Conservation (phyloP, 345 rosid genomes). For the Anastatica hierochuntica region DNA sequence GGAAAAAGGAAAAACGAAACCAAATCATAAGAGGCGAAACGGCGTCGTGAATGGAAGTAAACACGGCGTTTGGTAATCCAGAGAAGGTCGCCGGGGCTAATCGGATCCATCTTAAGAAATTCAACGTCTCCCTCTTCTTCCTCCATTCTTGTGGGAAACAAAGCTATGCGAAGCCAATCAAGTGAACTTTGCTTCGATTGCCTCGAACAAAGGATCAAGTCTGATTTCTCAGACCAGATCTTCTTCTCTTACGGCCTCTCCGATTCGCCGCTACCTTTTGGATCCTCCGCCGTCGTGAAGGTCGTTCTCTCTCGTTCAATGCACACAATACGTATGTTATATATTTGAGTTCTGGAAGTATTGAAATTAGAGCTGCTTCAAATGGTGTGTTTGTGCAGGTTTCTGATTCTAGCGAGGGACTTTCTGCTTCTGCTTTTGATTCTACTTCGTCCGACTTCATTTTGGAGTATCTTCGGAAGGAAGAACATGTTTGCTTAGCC, state of each 20-base stretch:
- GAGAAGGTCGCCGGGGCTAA: no score
- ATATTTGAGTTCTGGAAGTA: background rate
- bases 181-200: constrained; percentile 47
- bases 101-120: background rate
- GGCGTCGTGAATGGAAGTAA: no score
- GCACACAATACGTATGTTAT: background rate
- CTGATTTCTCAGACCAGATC: constrained; percentile 60
- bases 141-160: constrained; percentile 5
- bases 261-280: constrained; percentile 60
- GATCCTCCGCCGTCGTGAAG: constrained; percentile 71
- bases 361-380: constrained; percentile 4
- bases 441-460: constrained; percentile 37
- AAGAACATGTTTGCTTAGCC: constrained; percentile 40
- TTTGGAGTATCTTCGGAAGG: constrained; percentile 39
- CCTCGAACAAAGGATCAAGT: constrained; percentile 50
- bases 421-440: constrained; percentile 24
- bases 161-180: constrained; percentile 15
- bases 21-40: no score
- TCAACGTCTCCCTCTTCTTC: background rate
- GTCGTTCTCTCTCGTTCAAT: constrained; percentile 17
- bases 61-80: no score
- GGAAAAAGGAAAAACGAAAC: no score
- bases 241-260: constrained; percentile 57
- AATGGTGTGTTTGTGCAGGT: constrained; percentile 31
- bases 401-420: constrained; percentile 33